Evolutionary conservation across 345 rosid species (phyloP), one percentile per base, ranked within the genome.

Genomic region (Bruguiera parviflora): DNA sequence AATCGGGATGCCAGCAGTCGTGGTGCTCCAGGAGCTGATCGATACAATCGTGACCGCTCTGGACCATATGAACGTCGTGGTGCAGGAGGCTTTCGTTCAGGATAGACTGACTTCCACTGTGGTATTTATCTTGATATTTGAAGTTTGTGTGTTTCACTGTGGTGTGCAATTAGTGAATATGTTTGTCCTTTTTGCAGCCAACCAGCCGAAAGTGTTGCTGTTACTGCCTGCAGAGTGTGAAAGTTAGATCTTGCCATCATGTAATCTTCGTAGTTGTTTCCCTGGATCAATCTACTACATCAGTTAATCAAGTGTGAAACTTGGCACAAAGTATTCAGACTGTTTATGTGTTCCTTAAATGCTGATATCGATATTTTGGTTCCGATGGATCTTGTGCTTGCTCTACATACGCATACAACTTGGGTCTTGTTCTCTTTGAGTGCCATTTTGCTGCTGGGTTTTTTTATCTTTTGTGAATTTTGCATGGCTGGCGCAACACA

Each of bases 41-140:
- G 92, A 69, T 84, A 85, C 63, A 78, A 69, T 63, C 92, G 96
- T 71, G 98, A 90, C 75, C 92, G 92, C 37, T 78, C 86, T 73
- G 92, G 88, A 16, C 89, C 98, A 28, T 90, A 92, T 63, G 93
- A 92, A 32, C 96, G 96, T 64, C 91, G 92, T 32, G 53, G 88
- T 80, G 21, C 86, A 11, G 83, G 88, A 64, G 86, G 90, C 71
- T 84, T 58, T 35, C 83, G 88, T 67, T 81, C 82, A 33, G 79
- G 80, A 61, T 82, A 80, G 74, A 75, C 37, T 27, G 39, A 65
- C 58, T 66, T 60, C 22, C 35, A 58, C 51, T 67, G 33, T 69
- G 82, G 81, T 82, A 75, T 55, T 74, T 64, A 27, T 47, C 43
- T 19, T 75, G 15, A 20, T 77, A 49, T 25, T 25, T 68, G 47